Conservation (phyloP, 305 asterid genomes). For the Rubia tinctorum region DNA sequence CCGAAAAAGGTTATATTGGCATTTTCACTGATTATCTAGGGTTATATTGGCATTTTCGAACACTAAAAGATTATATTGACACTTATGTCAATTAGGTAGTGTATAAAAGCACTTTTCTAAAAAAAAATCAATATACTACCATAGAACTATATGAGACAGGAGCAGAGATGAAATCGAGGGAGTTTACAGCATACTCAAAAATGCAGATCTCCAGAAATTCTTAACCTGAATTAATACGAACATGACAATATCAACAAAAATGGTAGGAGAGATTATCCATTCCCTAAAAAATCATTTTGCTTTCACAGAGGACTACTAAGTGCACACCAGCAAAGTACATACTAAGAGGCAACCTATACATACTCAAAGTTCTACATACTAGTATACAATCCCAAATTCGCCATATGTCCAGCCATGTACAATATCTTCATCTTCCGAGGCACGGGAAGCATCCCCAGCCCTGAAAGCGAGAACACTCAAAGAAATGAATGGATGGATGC, state of each 20-base stretch:
- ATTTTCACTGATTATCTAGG: too few relatives aligned
- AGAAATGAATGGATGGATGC: not conserved
- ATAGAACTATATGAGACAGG: too few relatives aligned
- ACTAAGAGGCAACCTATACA: slow-evolving; percentile 16
- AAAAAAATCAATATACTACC: too few relatives aligned
- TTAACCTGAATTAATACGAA: not conserved
- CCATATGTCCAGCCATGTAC: slow-evolving; percentile 1
- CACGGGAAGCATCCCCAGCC: slow-evolving; percentile 75
- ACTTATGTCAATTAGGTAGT: too few relatives aligned
- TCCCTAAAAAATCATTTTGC: slow-evolving; percentile 8
- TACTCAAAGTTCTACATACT: slow-evolving; percentile 9
- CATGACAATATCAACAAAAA: slow-evolving; percentile 11
- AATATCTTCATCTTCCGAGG: slow-evolving; percentile 41
- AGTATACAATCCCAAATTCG: slow-evolving; percentile 13
- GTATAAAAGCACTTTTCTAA: too few relatives aligned
- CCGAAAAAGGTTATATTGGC: too few relatives aligned
- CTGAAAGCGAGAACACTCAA: slow-evolving; percentile 28
- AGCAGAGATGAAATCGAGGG: too few relatives aligned
- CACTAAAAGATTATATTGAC: too few relatives aligned
- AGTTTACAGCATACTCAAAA: too few relatives aligned
- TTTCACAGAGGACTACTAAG: not conserved
- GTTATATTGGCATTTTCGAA: too few relatives aligned
- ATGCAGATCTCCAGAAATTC: not conserved
- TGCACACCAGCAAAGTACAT: not conserved
- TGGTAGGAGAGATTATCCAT: not conserved